Evolutionary conservation across 1,284 basidiomycete genomes (phyloP), one percentile per base, ranked within the genome.

Genomic region (Chalciporus sp.): DNA sequence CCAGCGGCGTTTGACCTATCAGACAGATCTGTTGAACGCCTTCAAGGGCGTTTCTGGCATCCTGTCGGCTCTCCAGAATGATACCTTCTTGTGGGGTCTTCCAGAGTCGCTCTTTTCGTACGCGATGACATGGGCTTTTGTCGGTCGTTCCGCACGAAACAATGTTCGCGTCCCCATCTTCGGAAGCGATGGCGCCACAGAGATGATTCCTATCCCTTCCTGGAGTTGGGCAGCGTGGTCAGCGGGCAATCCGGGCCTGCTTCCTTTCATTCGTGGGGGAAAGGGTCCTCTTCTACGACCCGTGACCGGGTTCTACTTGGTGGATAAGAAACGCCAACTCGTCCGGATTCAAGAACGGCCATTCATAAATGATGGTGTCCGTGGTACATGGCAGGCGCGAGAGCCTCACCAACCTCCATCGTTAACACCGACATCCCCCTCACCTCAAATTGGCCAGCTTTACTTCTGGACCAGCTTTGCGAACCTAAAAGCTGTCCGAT

Each of bases 221-320:
- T 61, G 61, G 60, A 61, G 61, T 23, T 61, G 60, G 60, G 61
- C 52, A 1, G 61, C 63, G 9, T 62, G 61, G 61, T 49, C 52
- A 27, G 49, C 29, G 4, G 19, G 41, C 17, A 28, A 52, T 16
- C 17, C 35, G 3, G 7, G 26, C 3, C 4, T 26, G 11, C 17
- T 6, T 6, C 19, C 14, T 16, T 2, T 28, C n/a, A 19, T 54
- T n/a, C 10, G n/a, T 27, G 35, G 7, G 0, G 23, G 35, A 20
- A 1, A 19, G 16, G 0, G 5, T 10, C 14, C 0, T 19, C 1
- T 16, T 2, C 40, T 44, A 17, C 46, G 12, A 19, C 52, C 60
- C 8, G 4, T 49, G n/a, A 40, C 48, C 10, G 42, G 46, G 4
- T 63, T 65, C 35, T 19, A 45, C 39, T 41, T 65, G 0, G 54